Base-by-base conservation (phyloP, 805 yeast genomes). In the Sugiyamaella lignohabitans region DNA sequence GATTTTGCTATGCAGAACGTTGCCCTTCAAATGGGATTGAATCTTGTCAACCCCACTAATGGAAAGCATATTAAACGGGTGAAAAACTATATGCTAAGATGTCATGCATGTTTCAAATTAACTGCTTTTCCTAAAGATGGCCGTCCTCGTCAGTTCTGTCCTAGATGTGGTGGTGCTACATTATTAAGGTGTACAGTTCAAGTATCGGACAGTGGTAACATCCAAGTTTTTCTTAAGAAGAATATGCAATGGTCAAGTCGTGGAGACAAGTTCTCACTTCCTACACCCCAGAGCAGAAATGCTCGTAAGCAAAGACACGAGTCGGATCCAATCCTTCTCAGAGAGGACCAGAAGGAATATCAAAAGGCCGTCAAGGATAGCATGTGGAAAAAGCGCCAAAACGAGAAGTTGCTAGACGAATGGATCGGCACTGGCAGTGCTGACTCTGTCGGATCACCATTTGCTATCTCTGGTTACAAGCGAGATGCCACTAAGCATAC, bases 1-100 rank as follows among this genome's bases (percentile, higher is more conserved):
- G 99, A 93, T 77, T 93, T 91, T 69, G 98, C 99, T 1, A 87
- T 91, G 59, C 99, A 93, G 66, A 93, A 93, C 65, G 96, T 89
- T 14, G 78, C 96, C 1, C 73, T 93, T 68, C 98, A 91, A 65
- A 74, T 93, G 57, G 96, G 96, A 3, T 65, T 93, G 48, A 84
- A 86, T 54, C 71, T 91, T 55, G 83, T 93, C 80, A 89, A 89
- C 65, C 72, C 85, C 20, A 74, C 78, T 69, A 79, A 89, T 1
- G 98, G 98, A 18, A 70, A 81, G 53, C 87, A 82, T 58, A 89
- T 93, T 66, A 83, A 79, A 55, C 78, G 86, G 62, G 84, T 93
- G 29, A 76, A 95, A 63, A 87, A 84, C 69, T 89, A 87, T 64
- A 91, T 91, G 97, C 75, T 86, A 60, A 75, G 99, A 66, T 93